Evolutionary conservation across 2,329 filamentous ascomycete genomes (phyloP).

Genomic region (Colletotrichum sidae): DNA sequence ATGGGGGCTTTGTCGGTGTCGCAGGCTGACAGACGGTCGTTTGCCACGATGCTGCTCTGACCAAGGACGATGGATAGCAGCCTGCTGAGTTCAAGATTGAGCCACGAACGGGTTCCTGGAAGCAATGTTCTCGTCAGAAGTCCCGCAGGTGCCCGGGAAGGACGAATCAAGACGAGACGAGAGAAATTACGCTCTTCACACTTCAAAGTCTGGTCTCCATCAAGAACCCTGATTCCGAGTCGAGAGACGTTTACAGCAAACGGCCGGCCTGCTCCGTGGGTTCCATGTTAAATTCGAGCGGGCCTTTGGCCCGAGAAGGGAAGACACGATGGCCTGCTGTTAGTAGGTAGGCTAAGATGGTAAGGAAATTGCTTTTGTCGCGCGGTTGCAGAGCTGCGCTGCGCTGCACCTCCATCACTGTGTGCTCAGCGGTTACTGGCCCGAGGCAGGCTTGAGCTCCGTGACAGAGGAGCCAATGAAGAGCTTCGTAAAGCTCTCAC

Average conservation of each 20-base stretch:
- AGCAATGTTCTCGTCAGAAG: no score
- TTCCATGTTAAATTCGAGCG: not conserved
- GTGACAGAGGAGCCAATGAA: slow-evolving; percentile 17
- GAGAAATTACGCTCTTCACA: slow-evolving; percentile 7
- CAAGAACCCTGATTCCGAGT: not conserved
- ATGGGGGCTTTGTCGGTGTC: not conserved
- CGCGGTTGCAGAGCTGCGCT: slow-evolving; percentile 37
- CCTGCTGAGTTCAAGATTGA: not conserved
- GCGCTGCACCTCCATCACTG: slow-evolving; percentile 34
- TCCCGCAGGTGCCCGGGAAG: no score
- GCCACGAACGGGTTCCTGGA: no score
- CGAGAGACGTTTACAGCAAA: not conserved
- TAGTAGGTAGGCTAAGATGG: not conserved
- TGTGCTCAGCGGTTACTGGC: slow-evolving; percentile 32
- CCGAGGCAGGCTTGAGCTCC: slow-evolving; percentile 22
- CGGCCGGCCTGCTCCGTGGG: not conserved
- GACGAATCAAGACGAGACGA: no score
- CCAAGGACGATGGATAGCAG: slow-evolving; percentile 2
- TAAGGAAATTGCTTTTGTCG: slow-evolving; percentile 28
- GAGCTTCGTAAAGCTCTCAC: not conserved
- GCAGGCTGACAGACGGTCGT: slow-evolving; percentile 5
- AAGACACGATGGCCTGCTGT: not conserved
- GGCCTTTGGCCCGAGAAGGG: no score
- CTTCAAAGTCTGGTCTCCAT: slow-evolving; percentile 8
- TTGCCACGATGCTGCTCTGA: slow-evolving; percentile 15